Percentiles rank a stretch among this genome's conserved stretches.
Evolutionary conservation across 352 stramenopile species (phyloP).

Genomic region (Phytophthora pinifolia): DNA sequence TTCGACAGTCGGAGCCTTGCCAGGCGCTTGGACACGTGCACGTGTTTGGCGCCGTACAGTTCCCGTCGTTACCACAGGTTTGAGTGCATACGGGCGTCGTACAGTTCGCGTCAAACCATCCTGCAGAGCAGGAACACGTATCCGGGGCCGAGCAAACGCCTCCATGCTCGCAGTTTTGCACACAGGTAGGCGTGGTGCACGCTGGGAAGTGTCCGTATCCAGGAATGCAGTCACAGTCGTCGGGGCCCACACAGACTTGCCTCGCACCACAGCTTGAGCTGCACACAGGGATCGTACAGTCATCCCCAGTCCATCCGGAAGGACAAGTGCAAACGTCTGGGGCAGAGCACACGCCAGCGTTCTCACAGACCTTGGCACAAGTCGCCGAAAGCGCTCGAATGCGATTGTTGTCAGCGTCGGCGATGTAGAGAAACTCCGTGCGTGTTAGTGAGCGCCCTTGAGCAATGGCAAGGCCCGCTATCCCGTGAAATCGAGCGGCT

Average conservation of each 20-base stretch:
- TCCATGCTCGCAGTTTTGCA: constrained; percentile 89
- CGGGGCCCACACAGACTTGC: constrained; percentile 91
- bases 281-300: constrained; percentile 87
- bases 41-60: constrained; percentile 91
- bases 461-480: constrained; percentile 33
- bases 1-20: constrained; percentile 91
- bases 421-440: constrained; percentile 82
- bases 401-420: constrained; percentile 93
- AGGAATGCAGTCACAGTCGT: constrained; percentile 92
- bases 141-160: constrained; percentile 91
- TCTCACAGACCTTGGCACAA: constrained; percentile 95
- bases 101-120: constrained; percentile 97
- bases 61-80: constrained; percentile 96
- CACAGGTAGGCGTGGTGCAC: constrained; percentile 87
- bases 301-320: constrained; percentile 88
- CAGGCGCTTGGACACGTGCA: constrained; percentile 91
- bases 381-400: constrained; percentile 90
- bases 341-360: constrained; percentile 87
- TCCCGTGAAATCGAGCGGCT: constrained; percentile 60
- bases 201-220: constrained; percentile 78
- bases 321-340: constrained; percentile 88
- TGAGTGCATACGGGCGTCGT: constrained; percentile 95
- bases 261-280: constrained; percentile 41
- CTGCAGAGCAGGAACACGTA: constrained; percentile 88
- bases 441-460: constrained; percentile 39